Evolutionary conservation across 306 rosid genomes (phyloP), one percentile per base, ranked within the genome.

Genomic region (Prunus kanzakura): DNA sequence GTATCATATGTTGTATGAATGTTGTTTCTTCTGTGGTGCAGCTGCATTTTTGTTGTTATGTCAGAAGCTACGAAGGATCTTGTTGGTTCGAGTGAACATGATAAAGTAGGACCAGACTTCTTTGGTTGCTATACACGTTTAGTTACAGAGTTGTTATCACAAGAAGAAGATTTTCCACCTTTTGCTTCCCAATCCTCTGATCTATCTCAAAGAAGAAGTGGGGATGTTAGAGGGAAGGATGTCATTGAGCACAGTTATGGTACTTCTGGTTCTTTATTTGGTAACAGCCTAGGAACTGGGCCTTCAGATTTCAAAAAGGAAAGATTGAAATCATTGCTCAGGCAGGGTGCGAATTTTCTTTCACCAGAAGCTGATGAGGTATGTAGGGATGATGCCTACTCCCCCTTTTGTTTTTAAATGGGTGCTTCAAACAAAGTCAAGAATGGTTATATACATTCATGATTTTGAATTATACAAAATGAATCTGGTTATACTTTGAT

Each of bases 291-390:
- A 68, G 87, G 84, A 71, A 68, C 70, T 76, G 85, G 67, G 41
- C 82, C 91, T 64, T 90, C 97, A 8, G 88, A 89, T 72, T 80
- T 86, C 6, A 81, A 58, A 69, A 87, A 79, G 63, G 93, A 89
- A 69, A 90, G 86, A 77, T 81, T 94, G 86, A 88, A 79, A 83
- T 78, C 76, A 64, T 75, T 94, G 63, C 93, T 94, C 81, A 85
- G 86, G 79, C 95, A 89, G 80, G 81, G 96, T 83, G 95, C 68
- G 35, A 50, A 20, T 73, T 29, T 82, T 81, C 96, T 94, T 85
- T 83, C 97, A 8, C 80, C 90, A 50, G 97, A 94, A 88, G 96
- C 85, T 65, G 85, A 92, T 30, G 95, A 94, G 98, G 97, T 94
- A 89, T 63, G 50, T 72, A 56, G 71, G 61, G 72, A 78, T 69